These are phyloP conservation scores for Fusarium clavum DNA, from an alignment of 2,329 filamentous ascomycete genomes.

Conservation along the genomic window DNA sequence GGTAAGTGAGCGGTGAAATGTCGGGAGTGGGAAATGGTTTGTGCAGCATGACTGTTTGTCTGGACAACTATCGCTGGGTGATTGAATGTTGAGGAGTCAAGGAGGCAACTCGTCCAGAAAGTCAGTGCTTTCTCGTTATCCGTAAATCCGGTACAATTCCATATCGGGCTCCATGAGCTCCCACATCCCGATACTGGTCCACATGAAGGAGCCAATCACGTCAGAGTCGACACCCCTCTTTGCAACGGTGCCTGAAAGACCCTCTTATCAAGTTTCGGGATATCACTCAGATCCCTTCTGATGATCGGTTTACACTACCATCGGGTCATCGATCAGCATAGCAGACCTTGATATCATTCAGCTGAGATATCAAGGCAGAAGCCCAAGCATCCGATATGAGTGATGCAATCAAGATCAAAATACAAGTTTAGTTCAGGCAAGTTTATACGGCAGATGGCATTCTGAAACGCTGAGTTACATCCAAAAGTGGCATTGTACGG, in stretches of 20 bases:
- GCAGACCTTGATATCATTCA: background rate
- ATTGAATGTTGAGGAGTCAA: background rate
- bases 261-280: background rate
- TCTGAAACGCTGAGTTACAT: background rate
- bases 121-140: background rate
- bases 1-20: background rate
- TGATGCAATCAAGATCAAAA: background rate
- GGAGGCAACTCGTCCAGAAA: background rate
- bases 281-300: background rate
- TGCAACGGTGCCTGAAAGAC: background rate
- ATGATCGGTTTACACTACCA: background rate
- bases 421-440: background rate
- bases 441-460: background rate
- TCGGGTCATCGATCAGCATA: background rate
- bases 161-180: background rate
- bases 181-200: background rate
- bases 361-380: background rate
- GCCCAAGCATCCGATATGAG: background rate
- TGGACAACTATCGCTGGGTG: accelerated
- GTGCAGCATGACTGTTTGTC: background rate
- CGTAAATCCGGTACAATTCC: background rate
- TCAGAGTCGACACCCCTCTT: background rate
- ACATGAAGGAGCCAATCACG: background rate
- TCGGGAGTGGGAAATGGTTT: background rate
- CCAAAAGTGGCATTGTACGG: background rate